Conservation (phyloP, 2,329 filamentous ascomycete genomes). For the Exophiala oligosperma region DNA sequence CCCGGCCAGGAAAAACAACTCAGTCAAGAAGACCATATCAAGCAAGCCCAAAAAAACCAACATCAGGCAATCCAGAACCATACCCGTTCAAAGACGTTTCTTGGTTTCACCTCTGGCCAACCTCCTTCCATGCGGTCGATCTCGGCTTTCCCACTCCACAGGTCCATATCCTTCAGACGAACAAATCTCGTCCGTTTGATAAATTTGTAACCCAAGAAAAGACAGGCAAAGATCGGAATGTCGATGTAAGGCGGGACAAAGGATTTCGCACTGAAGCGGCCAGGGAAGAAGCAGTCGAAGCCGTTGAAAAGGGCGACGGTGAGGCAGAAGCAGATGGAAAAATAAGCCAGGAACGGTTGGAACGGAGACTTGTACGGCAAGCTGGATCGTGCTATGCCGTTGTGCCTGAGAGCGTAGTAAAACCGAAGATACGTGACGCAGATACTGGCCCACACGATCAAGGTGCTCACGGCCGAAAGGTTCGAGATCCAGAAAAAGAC, state of each 20-base stretch:
- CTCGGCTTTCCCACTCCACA: slow-evolving; percentile 45
- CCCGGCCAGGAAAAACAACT: no score
- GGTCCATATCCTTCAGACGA: slow-evolving; percentile 12
- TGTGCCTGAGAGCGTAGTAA: slow-evolving; percentile 58
- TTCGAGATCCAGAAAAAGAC: slow-evolving; percentile 52
- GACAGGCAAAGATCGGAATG: slow-evolving; percentile 13
- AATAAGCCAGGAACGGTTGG: slow-evolving; percentile 14
- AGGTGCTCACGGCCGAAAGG: slow-evolving; percentile 47
- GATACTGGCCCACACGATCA: slow-evolving; percentile 53
- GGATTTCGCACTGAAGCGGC: slow-evolving; percentile 7
- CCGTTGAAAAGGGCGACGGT: slow-evolving; percentile 18
- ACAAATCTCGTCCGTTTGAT: slow-evolving; percentile 12
- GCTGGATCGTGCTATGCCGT: slow-evolving; percentile 43
- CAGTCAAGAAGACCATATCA: no score
- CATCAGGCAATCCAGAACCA: slow-evolving; percentile 49
- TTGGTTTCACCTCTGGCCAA: slow-evolving; percentile 41
- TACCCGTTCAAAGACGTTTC: slow-evolving; percentile 44
- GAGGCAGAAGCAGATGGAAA: slow-evolving; percentile 11
- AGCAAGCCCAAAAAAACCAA: background rate
- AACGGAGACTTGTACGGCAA: slow-evolving; percentile 16
- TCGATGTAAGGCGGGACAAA: slow-evolving; percentile 18
- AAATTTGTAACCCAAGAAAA: slow-evolving; percentile 16
- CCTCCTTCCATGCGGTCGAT: slow-evolving; percentile 45
- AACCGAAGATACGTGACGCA: slow-evolving; percentile 50
- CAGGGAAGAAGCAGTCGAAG: slow-evolving; percentile 13